Evolutionary conservation across 805 yeast species (phyloP), one percentile per base, ranked within the genome.

Genomic region (Saturnispora zaruensis): DNA sequence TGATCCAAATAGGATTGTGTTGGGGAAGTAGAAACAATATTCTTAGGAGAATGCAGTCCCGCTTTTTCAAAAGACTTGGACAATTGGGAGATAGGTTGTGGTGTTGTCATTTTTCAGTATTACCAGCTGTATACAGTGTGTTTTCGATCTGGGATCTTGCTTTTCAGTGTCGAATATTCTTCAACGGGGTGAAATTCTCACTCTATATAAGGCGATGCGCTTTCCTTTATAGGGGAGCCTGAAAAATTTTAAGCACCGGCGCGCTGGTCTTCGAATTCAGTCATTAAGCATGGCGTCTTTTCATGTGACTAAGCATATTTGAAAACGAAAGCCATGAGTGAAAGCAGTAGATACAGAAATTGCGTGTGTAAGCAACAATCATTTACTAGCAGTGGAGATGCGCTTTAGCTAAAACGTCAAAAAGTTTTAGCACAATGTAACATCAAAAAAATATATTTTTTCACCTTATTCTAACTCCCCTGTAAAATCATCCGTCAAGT

Each of bases 11-110:
- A 84, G 16, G 90, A 82, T 43, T 59, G 48, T n/a, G 86, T 79
- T 53, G 95, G 95, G 5, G 93, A 85, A 25, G 91, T 83, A 6
- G 90, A 82, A 53, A 86, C 95, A 7, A 36, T 36, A 23, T 36
- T 36, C 20, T 36, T 36, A 18, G 40, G 40, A 18, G 40, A 36
- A 18, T 84, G 87, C 46, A 62, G 45, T 8, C 58, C 51, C 33
- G 81, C 73, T 51, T 64, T 70, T 61, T 79, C 76, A 60, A 84
- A 81, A 13, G 81, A 65, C 50, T 75, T 67, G 53, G 79, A 78
- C 49, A 78, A 61, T 54, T 71, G 70, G 46, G 72, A 65, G 58
- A 84, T 84, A 64, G 83, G 83, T 66, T 81, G 81, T 48, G 87
- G 86, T 38, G 81, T 69, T 21, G 84, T 66, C 91, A 84, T 84